A percentile compares a stretch with the other conserved stretches of the same genome.
phyloP scores from a whole-genome alignment of 2,329 filamentous ascomycete species.

The Orbilia brochopaga region DNA sequence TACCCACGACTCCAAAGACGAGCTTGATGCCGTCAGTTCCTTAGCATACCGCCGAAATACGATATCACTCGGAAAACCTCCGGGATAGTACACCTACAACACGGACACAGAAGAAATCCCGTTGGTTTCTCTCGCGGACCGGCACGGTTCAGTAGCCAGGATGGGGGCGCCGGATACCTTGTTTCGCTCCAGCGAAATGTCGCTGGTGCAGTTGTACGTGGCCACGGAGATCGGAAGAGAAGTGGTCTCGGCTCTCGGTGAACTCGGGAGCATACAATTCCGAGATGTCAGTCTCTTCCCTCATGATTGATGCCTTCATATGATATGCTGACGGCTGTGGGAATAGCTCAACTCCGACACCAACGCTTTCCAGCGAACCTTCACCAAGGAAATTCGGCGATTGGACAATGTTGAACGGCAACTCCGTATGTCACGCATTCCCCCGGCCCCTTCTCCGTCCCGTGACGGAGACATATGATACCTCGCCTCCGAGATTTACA shows the following conservation, averaged over 20 bases:
- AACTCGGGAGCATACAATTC: conserved; percentile 95
- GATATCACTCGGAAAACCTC: conserved; percentile 19
- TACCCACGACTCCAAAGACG: not conserved
- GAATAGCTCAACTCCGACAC: conserved; percentile 85
- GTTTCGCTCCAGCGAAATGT: conserved; percentile 99
- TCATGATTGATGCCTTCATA: not conserved
- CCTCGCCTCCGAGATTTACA: not conserved
- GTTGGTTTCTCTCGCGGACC: conserved; percentile 37
- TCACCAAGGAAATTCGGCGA: conserved; percentile 94
- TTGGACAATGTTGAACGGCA: conserved; percentile 98
- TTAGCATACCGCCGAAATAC: not conserved
- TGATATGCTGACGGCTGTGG: conserved; percentile 23
- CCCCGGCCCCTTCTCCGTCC: not conserved
- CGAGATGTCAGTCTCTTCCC: conserved; percentile 74
- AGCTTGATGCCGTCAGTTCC: conserved; percentile 12
- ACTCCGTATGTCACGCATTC: conserved; percentile 72
- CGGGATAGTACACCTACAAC: conserved; percentile 32
- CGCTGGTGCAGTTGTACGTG: conserved; percentile 99
- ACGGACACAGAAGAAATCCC: conserved; percentile 47
- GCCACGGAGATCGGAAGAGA: conserved; percentile 98
- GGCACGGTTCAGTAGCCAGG: conserved; percentile 54
- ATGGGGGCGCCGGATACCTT: conserved; percentile 85
- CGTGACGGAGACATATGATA: not conserved
- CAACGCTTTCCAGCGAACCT: conserved; percentile 94
- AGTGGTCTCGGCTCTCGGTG: conserved; percentile 93